Evolutionary conservation across 2,329 filamentous ascomycete species (phyloP).

Genomic region (Xylariaceae sp.): DNA sequence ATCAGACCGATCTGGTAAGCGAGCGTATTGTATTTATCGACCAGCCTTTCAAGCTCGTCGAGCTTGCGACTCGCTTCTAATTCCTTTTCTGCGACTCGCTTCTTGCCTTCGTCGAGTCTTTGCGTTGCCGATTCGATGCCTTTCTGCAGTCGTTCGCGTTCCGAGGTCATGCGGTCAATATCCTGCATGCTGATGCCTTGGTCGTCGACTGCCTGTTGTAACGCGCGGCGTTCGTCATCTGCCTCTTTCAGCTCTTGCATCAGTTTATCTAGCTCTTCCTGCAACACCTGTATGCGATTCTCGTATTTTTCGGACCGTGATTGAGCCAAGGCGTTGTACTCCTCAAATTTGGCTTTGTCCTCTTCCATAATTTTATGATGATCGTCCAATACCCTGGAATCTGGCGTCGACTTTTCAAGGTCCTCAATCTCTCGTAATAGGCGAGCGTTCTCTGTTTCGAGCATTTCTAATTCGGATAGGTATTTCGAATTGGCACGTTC

Average conservation of each 20-base stretch:
- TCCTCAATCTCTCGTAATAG: conserved; percentile 83
- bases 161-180: conserved; percentile 97
- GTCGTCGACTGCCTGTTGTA: conserved; percentile 84
- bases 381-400: conserved; percentile 77
- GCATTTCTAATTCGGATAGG: conserved; percentile 71
- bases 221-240: conserved; percentile 70
- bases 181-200: conserved; percentile 96
- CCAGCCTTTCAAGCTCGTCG: conserved; percentile 84
- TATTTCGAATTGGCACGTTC: conserved; percentile 80
- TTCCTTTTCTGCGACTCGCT: conserved; percentile 78
- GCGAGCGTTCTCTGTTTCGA: conserved; percentile 80
- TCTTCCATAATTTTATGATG: conserved; percentile 91
- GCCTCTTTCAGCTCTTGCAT: conserved; percentile 68
- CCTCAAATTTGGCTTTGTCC: conserved; percentile 90
- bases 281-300: conserved; percentile 70
- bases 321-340: conserved; percentile 81
- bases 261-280: conserved; percentile 78
- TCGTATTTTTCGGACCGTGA: conserved; percentile 87
- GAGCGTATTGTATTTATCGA: conserved; percentile 88
- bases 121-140: conserved; percentile 71
- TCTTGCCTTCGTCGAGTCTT: conserved; percentile 79
- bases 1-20: conserved; percentile 93
- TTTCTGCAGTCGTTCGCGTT: conserved; percentile 87
- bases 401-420: conserved; percentile 77
- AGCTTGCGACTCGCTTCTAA: conserved; percentile 77